A percentile compares a stretch with the other conserved stretches of the same genome.
Conservation (phyloP, 1,139 yeast species). For the Pichia sp. region DNA sequence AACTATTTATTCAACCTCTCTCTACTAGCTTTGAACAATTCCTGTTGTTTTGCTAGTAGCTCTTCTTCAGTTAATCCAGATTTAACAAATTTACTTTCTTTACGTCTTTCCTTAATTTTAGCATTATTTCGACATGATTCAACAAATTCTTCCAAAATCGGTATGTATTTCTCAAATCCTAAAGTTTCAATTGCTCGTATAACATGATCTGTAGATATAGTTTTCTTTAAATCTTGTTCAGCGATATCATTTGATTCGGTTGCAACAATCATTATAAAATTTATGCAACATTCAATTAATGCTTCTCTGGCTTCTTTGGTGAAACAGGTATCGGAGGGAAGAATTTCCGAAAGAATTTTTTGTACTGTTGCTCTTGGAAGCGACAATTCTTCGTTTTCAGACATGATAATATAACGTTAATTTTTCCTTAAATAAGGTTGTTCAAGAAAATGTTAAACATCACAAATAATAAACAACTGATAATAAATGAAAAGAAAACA, state of each 20-base stretch:
- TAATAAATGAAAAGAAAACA: background rate
- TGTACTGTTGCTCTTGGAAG: slow-evolving; percentile 76
- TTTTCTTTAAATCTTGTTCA: slow-evolving; percentile 91
- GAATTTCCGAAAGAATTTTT: slow-evolving; percentile 82
- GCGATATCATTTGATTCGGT: slow-evolving; percentile 95
- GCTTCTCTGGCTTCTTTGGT: slow-evolving; percentile 95
- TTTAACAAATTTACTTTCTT: slow-evolving; percentile 87
- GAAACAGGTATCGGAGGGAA: slow-evolving; percentile 80
- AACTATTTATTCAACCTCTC: slow-evolving; percentile 55
- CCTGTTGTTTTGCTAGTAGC: slow-evolving; percentile 85
- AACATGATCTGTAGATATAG: slow-evolving; percentile 95
- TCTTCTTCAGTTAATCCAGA: slow-evolving; percentile 92
- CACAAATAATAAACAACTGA: background rate
- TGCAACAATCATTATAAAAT: slow-evolving; percentile 88
- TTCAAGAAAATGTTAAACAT: background rate
- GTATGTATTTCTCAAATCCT: slow-evolving; percentile 82
- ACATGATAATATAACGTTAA: background rate
- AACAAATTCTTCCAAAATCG: slow-evolving; percentile 41
- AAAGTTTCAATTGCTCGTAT: slow-evolving; percentile 82
- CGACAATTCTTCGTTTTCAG: slow-evolving; percentile 27
- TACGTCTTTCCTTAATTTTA: slow-evolving; percentile 78
- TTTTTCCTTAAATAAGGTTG: background rate
- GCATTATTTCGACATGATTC: slow-evolving; percentile 80
- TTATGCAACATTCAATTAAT: slow-evolving; percentile 91
- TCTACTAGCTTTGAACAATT: slow-evolving; percentile 81